These are phyloP conservation scores for Paracorniculantispora psalliotae DNA, from an alignment of 2,329 filamentous ascomycete species.

Conservation along the genomic window DNA sequence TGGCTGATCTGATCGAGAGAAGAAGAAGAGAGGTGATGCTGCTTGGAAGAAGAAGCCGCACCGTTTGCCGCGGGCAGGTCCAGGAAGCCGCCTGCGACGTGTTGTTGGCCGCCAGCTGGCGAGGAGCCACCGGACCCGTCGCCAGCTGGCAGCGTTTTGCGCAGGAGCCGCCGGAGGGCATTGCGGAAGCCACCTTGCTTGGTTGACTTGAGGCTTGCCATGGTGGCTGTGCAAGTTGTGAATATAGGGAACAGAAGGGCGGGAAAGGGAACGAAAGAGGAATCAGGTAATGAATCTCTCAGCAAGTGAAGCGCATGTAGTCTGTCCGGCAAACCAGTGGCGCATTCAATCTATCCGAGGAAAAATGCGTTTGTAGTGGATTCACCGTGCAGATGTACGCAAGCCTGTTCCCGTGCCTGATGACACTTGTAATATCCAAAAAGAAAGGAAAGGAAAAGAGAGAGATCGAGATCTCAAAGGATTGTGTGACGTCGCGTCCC, in stretches of 20 bases:
- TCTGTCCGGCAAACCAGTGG: no score
- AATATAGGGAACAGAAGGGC: neutral
- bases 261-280: neutral
- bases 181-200: constrained; percentile 26
- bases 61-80: neutral
- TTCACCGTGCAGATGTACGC: no score
- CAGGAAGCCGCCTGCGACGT: neutral
- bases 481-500: constrained; percentile 1
- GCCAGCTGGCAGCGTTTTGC: constrained; percentile 9
- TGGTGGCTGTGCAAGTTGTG: constrained; percentile 12
- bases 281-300: neutral
- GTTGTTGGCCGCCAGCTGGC: constrained; percentile 12
- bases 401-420: no score
- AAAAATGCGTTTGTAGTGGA: no score
- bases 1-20: neutral
- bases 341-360: no score
- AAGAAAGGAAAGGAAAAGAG: neutral
- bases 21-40: neutral
- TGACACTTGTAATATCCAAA: no score
- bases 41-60: neutral
- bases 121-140: neutral
- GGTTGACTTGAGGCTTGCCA: constrained; percentile 26
- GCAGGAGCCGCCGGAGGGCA: constrained; percentile 27
- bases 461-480: neutral
- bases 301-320: no score